These are phyloP conservation scores for Pholiota molesta DNA, from an alignment of 768 basidiomycete genomes.

Conservation along the genomic window DNA sequence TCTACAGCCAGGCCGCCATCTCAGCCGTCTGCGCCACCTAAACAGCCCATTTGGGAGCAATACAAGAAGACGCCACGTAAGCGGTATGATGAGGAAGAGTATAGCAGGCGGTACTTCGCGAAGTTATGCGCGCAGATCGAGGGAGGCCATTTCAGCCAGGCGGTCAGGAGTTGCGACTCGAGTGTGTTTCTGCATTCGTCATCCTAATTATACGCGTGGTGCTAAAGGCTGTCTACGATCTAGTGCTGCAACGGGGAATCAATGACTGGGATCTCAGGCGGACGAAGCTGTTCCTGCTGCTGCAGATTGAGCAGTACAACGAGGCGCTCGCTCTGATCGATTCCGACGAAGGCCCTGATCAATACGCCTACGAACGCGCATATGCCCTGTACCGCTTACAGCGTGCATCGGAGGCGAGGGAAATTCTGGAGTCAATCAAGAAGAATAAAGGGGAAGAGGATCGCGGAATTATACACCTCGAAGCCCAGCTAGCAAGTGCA, in stretches of 20 bases:
- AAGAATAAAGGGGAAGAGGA: conserved; percentile 46
- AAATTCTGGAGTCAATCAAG: conserved; percentile 53
- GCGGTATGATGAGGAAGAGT: conserved; percentile 27
- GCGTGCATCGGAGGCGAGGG: conserved; percentile 66
- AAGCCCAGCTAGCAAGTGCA: conserved; percentile 81
- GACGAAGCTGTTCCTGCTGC: conserved; percentile 84
- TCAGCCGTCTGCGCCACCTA: conserved; percentile 12
- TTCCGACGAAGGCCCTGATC: conserved; percentile 26
- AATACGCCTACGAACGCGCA: conserved; percentile 66
- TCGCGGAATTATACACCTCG: conserved; percentile 74
- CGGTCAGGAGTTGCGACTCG: conserved; percentile 91
- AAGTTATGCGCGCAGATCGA: conserved; percentile 88
- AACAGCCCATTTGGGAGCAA: conserved; percentile 23
- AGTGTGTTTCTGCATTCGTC: conserved; percentile 50
- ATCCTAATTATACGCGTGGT: conserved; percentile 1
- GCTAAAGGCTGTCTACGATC: conserved; percentile 5
- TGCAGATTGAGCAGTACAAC: conserved; percentile 85
- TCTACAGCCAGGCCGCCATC: conserved; percentile 9
- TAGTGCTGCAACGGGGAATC: conserved; percentile 75
- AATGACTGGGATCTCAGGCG: conserved; percentile 72
- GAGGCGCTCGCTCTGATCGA: conserved; percentile 67
- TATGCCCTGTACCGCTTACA: conserved; percentile 89
- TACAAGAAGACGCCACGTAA: conserved; percentile 33
- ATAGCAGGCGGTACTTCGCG: conserved; percentile 65
- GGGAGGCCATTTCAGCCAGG: conserved; percentile 84